Evolutionary conservation across 176 grass and related monocot genomes (phyloP).

Genomic region (Zizania latifolia): DNA sequence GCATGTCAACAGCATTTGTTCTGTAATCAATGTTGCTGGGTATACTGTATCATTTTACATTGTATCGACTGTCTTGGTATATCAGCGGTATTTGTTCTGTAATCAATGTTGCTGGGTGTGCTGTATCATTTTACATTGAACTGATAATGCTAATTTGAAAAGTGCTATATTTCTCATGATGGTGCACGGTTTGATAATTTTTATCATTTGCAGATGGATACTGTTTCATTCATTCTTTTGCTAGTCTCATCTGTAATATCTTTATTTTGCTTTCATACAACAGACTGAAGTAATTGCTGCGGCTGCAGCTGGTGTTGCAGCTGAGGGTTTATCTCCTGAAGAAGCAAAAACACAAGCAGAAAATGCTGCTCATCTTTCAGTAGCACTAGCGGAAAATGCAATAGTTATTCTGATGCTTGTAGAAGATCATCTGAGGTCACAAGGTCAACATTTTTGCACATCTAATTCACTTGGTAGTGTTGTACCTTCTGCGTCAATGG

Average conservation of each 20-base stretch:
- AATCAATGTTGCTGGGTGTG: too few species aligned
- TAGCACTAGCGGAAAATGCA: slow-evolving; percentile 94
- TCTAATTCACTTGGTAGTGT: slow-evolving; percentile 37
- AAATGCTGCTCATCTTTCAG: slow-evolving; percentile 91
- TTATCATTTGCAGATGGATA: background rate
- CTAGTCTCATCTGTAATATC: slow-evolving; percentile 7
- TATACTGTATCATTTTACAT: background rate
- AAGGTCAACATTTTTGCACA: slow-evolving; percentile 71
- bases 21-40: slow-evolving; percentile 9
- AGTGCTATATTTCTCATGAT: slow-evolving; percentile 2
- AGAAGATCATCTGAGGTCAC: slow-evolving; percentile 94
- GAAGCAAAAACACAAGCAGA: slow-evolving; percentile 93
- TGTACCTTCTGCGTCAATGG: slow-evolving; percentile 40
- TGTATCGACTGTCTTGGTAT: too few species aligned
- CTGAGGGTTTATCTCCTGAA: slow-evolving; percentile 85
- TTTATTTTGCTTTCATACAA: slow-evolving; percentile 25
- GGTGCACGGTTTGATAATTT: background rate
- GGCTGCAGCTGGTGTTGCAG: slow-evolving; percentile 94
- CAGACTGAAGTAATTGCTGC: slow-evolving; percentile 99
- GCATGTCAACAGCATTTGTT: slow-evolving; percentile 6
- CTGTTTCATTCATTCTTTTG: slow-evolving; percentile 9
- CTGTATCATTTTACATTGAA: too few species aligned
- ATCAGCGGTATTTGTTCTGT: too few species aligned
- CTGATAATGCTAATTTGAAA: background rate
- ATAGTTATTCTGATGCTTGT: slow-evolving; percentile 97